phyloP scores from a whole-genome alignment of 257 asterid species.

The Coffea canephora region DNA sequence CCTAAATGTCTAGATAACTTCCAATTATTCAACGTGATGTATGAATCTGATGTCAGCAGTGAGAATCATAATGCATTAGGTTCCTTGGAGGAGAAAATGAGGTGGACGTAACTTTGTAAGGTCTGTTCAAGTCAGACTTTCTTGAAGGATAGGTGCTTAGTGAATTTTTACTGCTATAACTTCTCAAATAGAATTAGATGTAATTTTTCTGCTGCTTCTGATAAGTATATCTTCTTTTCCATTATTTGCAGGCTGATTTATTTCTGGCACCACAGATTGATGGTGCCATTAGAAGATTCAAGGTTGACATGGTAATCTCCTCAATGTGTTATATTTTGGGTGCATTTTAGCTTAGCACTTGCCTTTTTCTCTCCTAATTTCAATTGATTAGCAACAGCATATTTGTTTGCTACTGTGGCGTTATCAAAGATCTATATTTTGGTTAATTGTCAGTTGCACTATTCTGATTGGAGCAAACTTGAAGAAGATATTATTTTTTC shows the following conservation, averaged over 20 bases:
- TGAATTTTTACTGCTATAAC: background rate
- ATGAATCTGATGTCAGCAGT: no score
- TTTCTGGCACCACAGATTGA: constrained; percentile 79
- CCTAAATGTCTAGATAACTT: no score
- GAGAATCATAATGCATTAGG: background rate
- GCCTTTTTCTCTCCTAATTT: no score
- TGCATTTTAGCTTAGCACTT: background rate
- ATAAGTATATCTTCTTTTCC: constrained; percentile 11
- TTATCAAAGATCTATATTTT: no score
- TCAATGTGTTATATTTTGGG: background rate
- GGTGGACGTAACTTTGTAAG: background rate
- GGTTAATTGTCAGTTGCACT: no score
- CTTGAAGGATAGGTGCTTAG: background rate
- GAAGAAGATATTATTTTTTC: no score
- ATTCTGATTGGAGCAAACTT: no score
- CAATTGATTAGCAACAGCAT: no score
- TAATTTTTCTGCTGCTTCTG: background rate
- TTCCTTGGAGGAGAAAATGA: background rate
- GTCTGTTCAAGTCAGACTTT: background rate
- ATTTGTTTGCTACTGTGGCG: no score
- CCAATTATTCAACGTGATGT: no score
- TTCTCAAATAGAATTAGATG: background rate
- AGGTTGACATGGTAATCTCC: constrained; percentile 48
- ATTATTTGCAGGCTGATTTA: constrained; percentile 61
- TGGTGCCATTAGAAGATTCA: constrained; percentile 51